phyloP scores from a whole-genome alignment of 2,329 filamentous ascomycete species.

The Calonectria henricotiae region DNA sequence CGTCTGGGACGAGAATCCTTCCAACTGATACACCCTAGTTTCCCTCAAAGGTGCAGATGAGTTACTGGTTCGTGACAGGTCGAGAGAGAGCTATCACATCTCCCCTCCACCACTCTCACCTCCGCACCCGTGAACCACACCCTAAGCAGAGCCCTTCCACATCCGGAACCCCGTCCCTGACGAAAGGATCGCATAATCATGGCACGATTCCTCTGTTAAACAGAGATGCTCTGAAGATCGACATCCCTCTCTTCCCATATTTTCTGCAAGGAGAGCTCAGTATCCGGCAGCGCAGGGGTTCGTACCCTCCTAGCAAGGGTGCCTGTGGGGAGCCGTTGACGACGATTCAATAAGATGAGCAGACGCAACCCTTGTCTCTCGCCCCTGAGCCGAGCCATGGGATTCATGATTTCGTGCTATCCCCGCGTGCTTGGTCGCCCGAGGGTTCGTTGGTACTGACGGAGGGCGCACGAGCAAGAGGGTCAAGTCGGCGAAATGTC shows the following conservation, averaged over 20 bases:
- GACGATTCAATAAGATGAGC: constrained; percentile 34
- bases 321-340: constrained; percentile 36
- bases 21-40: neutral
- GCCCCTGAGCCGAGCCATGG: constrained; percentile 32
- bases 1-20: neutral
- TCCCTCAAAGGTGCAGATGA: constrained; percentile 6
- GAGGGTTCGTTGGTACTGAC: constrained; percentile 6
- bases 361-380: constrained; percentile 25
- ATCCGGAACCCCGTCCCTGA: constrained; percentile 22
- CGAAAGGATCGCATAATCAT: constrained; percentile 36
- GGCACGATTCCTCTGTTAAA: constrained; percentile 27
- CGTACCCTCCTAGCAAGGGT: constrained; percentile 8
- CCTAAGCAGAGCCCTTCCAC: constrained; percentile 19
- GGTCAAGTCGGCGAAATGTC: constrained; percentile 13
- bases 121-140: constrained; percentile 22
- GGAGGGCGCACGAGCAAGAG: constrained; percentile 4
- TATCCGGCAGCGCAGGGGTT: constrained; percentile 14
- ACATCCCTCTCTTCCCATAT: constrained; percentile 11
- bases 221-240: constrained; percentile 21
- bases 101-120: constrained; percentile 2
- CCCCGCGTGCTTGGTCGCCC: constrained; percentile 29
- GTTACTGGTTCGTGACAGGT: neutral
- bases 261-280: constrained; percentile 21
- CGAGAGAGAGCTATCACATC: constrained; percentile 21
- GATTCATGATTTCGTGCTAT: constrained; percentile 14